Evolutionary conservation across 1,284 basidiomycete genomes (phyloP), one percentile per base, ranked within the genome.

Genomic region (Ganoderma resinaceum): DNA sequence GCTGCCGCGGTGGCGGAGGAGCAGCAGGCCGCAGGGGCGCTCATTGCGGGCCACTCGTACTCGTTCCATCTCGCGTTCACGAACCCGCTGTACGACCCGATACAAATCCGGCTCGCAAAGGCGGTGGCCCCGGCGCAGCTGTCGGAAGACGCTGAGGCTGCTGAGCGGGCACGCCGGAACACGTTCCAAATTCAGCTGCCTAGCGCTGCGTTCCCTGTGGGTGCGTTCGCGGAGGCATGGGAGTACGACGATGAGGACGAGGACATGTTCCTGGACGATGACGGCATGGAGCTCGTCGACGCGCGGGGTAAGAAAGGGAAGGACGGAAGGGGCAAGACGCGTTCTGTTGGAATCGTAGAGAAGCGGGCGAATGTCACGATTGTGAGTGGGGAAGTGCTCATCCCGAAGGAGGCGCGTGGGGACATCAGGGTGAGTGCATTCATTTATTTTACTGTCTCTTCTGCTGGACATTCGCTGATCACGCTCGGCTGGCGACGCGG

Each of bases 231-330:
- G 37, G 96, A 98, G 78, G 95, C 94, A 49, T 97, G 95, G 96
- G 96, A 97, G 78, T 97, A 96, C 72, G 96, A 97, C 61, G 94
- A 96, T 64, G 94, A 95, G 61, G 95, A 95, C 68, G 94, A 95
- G 70, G 93, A 93, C 49, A 93, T 94, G 86, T 91, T 92, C 73
- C 82, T 89, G 8, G 92, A 93, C 53, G 92, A 93, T 35, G 93
- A 92, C 40, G 87, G 90, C 59, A 83, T 82, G 70, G 82, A 82
- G 53, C 42, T 65, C 2, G 83, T 78, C 66, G 78, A 80, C 74
- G 66, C 81, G 75, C 66, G 80, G 74, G 49, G 75, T 66, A 70
- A 81, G 77, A 73, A 81, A 75, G 76, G 83, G 72, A 80, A 85
- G 81, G 80, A 85, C 73, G 69, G 83, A 75, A 78, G 85, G 72